Base-by-base conservation (phyloP, 1,139 yeast species). In the Candida glucosophila region DNA sequence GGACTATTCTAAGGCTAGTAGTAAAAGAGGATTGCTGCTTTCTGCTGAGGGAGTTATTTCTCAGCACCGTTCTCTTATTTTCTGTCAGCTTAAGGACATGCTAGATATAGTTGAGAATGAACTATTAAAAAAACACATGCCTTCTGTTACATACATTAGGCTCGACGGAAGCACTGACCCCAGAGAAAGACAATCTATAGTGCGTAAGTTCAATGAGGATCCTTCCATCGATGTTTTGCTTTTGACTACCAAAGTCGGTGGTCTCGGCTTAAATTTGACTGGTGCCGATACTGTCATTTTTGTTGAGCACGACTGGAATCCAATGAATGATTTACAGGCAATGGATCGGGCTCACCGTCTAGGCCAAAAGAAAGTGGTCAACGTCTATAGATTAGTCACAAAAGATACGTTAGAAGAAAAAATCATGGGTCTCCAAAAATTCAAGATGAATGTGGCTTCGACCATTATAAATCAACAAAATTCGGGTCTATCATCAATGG, bases 251-350 rank as follows among this genome's bases (percentile, higher is more conserved):
- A 93, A 90, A 52, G 99, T 92, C 23, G 99, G 99, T 49, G 99
- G 99, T 14, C 67, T 92, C 33, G 99, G 99, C 8, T 73, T 92
- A 45, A 92, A 92, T 49, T 67, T 92, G 50, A 92, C 99, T 0
- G 98, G 99, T 35, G 98, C 98, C 0, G 99, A 92, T 49, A 92
- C 98, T 0, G 99, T 92, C 26, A 90, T 92, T 9, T 92, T 92
- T 57, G 94, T 92, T 20, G 99, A 92, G 47, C 99, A 92, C 47
- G 99, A 92, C 53, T 92, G 99, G 99, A 92, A 92, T 49, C 98
- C 99, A 14, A 92, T 92, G 99, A 90, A 86, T 47, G 99, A 92
- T 60, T 64, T 92, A 33, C 99, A 92, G 52, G 99, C 99, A 0
- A 92, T 92, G 99, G 99, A 92, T 50, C 70, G 99, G 46, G 98